Percentiles rank a stretch among this genome's conserved stretches.
These are phyloP conservation scores for Plasmodium adleri DNA, from an alignment of 169 alveolate species.

Conservation along the genomic window DNA sequence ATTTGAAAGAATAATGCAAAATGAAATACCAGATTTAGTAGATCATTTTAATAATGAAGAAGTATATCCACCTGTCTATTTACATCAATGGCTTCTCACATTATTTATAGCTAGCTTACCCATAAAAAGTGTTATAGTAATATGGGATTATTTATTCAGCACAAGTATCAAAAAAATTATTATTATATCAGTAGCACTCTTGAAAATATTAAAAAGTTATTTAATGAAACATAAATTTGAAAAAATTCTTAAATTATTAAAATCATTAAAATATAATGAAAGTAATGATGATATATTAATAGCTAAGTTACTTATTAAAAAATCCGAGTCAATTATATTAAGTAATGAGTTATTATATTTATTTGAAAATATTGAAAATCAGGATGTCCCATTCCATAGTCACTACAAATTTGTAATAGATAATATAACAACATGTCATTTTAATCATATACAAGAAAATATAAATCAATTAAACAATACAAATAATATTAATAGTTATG, in stretches of 20 bases:
- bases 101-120: slow-evolving; percentile 81
- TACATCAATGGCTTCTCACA: slow-evolving; percentile 82
- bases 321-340: slow-evolving; percentile 39
- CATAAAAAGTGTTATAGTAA: slow-evolving; percentile 79
- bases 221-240: slow-evolving; percentile 71
- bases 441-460: slow-evolving; percentile 16
- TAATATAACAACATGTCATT: slow-evolving; percentile 46
- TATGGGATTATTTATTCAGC: slow-evolving; percentile 80
- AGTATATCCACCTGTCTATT: slow-evolving; percentile 79
- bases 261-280: slow-evolving; percentile 71
- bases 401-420: slow-evolving; percentile 19
- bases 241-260: slow-evolving; percentile 49
- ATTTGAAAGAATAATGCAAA: slow-evolving; percentile 74
- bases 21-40: slow-evolving; percentile 79
- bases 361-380: slow-evolving; percentile 56
- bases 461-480: neutral
- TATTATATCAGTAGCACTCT: slow-evolving; percentile 44
- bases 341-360: slow-evolving; percentile 27
- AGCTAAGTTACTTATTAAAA: slow-evolving; percentile 51
- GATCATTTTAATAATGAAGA: slow-evolving; percentile 81
- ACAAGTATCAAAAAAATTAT: slow-evolving; percentile 71
- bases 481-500: neutral
- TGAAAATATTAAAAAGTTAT: slow-evolving; percentile 68
- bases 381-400: slow-evolving; percentile 43
- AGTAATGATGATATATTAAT: slow-evolving; percentile 76